phyloP scores from a whole-genome alignment of 2,329 filamentous ascomycete species.

The Alternaria solani region DNA sequence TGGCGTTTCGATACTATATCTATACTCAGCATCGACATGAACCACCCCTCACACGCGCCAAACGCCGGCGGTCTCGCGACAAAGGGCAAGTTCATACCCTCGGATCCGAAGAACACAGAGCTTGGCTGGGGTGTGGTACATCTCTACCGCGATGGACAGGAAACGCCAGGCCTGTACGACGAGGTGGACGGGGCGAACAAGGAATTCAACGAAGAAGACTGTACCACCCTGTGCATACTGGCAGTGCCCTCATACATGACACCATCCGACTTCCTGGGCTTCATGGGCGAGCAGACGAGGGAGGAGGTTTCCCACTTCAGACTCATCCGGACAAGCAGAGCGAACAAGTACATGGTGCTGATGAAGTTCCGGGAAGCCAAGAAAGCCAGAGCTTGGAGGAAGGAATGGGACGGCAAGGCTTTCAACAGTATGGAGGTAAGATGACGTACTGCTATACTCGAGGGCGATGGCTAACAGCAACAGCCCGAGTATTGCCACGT shows the following conservation, averaged over 20 bases:
- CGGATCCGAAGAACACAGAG: slow-evolving; percentile 76
- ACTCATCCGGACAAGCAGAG: slow-evolving; percentile 87
- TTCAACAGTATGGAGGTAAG: slow-evolving; percentile 90
- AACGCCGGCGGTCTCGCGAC: slow-evolving; percentile 71
- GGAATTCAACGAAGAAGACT: slow-evolving; percentile 66
- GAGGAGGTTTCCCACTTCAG: slow-evolving; percentile 90
- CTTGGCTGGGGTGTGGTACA: slow-evolving; percentile 93
- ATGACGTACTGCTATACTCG: slow-evolving; percentile 13
- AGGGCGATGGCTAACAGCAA: slow-evolving; percentile 13
- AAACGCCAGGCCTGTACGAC: slow-evolving; percentile 69
- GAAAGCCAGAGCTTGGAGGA: slow-evolving; percentile 80
- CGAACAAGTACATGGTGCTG: slow-evolving; percentile 93
- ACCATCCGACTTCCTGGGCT: slow-evolving; percentile 88
- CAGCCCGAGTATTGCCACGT: slow-evolving; percentile 94
- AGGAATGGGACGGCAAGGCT: slow-evolving; percentile 88
- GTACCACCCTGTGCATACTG: slow-evolving; percentile 89
- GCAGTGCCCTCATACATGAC: slow-evolving; percentile 95
- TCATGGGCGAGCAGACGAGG: slow-evolving; percentile 86
- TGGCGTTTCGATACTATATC: too few relatives aligned
- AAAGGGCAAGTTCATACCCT: slow-evolving; percentile 78
- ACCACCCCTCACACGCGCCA: slow-evolving; percentile 55
- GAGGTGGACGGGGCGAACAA: slow-evolving; percentile 49
- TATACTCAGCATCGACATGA: slow-evolving; percentile 34
- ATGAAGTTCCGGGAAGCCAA: slow-evolving; percentile 87
- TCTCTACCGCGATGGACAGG: slow-evolving; percentile 85